Evolutionary conservation across 2,329 filamentous ascomycete genomes (phyloP), one percentile per base, ranked within the genome.

Genomic region (Paraphoma sp.): DNA sequence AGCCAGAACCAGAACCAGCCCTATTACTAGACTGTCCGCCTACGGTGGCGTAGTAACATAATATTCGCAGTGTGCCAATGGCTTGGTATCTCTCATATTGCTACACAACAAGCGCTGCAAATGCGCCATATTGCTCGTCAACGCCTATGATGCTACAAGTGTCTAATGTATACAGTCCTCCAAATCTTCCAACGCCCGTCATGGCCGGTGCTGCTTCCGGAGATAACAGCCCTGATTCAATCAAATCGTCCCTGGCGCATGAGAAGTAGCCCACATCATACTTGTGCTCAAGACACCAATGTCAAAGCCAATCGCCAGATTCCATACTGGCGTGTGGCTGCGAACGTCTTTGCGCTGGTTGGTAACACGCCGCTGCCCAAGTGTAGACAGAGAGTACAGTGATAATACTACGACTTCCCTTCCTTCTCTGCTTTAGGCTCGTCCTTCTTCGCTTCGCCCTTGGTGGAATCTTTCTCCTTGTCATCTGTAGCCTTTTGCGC

Each of bases 401-500:
- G 16, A 9, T 11, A n/a, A 9, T 11, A n/a, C 42, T 45, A 51
- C 40, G 49, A 74, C 64, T 83, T 73, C 51, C 81, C 80, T 14
- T 57, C 52, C 12, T 60, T 64, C 59, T 59, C 60, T 47, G 57
- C 52, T 48, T 64, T 61, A 58, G 70, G 67, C 45, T 74, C 73
- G 48, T 68, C 54, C 16, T 66, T 60, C 45, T 60, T 55, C 18
- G 67, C 72, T 11, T 71, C 71, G 49, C 76, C 76, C 42, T 77
- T 42, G 23, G 18, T 10, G 11, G 36, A 57, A 12, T 86, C 84
- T 59, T 84, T 78, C 57, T 84, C 78, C 9, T 84, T 84, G 46
- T 96, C 87, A 45, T 89, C 86, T 53, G 54, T 62, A 45, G 43
- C 56, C 55, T 51, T 67, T 46, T 69, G 65, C 53, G 62, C 59